Evolutionary conservation across 202 grass and related monocot species (phyloP).

Genomic region (Zizania palustris): DNA sequence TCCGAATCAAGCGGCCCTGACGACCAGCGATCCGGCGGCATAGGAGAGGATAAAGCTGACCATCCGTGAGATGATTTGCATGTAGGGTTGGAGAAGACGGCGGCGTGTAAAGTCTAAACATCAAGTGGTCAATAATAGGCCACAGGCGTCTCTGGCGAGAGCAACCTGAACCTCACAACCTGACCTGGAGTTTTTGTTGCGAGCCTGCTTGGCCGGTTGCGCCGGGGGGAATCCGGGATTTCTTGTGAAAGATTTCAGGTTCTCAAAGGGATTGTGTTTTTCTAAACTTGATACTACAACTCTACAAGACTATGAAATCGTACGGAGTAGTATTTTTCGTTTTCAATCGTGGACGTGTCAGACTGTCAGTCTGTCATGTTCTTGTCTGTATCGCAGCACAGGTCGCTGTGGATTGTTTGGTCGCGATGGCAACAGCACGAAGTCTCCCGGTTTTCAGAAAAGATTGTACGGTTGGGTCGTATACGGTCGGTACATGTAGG

Average conservation of each 20-base stretch:
- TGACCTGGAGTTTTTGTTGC: slow-evolving; percentile 35
- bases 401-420: neutral
- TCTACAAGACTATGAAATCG: neutral
- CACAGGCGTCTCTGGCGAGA: slow-evolving; percentile 13
- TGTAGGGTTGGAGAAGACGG: neutral
- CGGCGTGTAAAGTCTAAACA: neutral
- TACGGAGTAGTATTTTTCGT: neutral
- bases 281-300: too few relatives aligned
- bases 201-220: slow-evolving; percentile 42
- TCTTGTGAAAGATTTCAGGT: slow-evolving; percentile 22
- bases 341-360: neutral
- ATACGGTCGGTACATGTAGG: neutral
- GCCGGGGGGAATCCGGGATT: slow-evolving; percentile 46
- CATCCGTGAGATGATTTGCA: neutral
- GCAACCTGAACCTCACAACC: slow-evolving; percentile 5
- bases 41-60: neutral
- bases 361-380: neutral
- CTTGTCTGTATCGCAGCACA: neutral
- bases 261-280: neutral
- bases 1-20: neutral
- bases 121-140: neutral
- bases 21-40: neutral
- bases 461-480: neutral
- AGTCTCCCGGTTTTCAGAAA: neutral
- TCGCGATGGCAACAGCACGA: neutral